These are phyloP conservation scores for Bacidia gigantensis DNA, from an alignment of 495 filamentous ascomycete species.

Conservation along the genomic window DNA sequence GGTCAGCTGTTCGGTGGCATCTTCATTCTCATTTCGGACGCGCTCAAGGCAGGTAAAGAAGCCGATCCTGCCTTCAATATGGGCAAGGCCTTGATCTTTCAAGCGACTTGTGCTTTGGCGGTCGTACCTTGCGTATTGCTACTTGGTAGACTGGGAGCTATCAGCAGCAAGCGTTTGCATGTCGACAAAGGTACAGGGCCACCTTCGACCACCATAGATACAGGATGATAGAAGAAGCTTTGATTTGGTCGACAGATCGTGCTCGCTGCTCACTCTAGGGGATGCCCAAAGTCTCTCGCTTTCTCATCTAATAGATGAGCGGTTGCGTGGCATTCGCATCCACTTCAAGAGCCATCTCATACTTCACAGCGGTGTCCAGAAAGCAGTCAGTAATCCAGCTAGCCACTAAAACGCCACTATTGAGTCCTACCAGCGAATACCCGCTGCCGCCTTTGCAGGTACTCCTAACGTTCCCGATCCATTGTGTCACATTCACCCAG, in stretches of 20 bases:
- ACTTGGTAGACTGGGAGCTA: constrained; percentile 50
- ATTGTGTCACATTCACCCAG: not conserved
- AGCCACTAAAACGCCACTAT: not conserved
- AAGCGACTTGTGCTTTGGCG: constrained; percentile 52
- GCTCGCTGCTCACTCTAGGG: too few relatives aligned
- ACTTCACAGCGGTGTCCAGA: not conserved
- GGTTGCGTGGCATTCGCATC: not conserved
- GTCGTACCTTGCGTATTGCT: constrained; percentile 52
- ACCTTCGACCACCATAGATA: not conserved
- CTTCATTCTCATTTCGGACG: constrained; percentile 72
- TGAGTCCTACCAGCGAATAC: not conserved
- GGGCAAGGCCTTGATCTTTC: constrained; percentile 60
- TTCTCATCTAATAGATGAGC: not conserved
- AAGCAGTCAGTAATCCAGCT: not conserved
- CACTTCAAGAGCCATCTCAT: not conserved
- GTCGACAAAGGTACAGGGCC: constrained; percentile 30
- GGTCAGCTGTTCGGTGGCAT: constrained; percentile 59
- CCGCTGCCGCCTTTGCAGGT: not conserved
- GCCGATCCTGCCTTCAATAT: constrained; percentile 54
- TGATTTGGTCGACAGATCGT: too few relatives aligned
- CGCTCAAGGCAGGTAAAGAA: constrained; percentile 46
- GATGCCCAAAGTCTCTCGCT: too few relatives aligned
- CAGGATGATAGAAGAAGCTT: not conserved
- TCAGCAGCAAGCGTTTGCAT: constrained; percentile 42
- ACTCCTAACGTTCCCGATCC: not conserved